Conservation (phyloP, 176 grass and related monocot species). For the Carex kokanica region DNA sequence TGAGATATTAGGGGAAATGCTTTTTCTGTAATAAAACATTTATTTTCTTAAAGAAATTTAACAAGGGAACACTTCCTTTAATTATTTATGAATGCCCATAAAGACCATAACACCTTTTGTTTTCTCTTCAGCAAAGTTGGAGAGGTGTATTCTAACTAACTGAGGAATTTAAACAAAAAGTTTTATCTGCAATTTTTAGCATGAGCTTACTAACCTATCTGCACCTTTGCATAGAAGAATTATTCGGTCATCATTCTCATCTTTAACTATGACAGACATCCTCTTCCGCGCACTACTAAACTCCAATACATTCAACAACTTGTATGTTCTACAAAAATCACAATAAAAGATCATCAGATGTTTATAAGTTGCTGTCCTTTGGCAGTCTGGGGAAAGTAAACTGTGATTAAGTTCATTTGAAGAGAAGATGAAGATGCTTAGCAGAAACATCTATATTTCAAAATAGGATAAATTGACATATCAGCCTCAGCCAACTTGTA, state of each 20-base stretch:
- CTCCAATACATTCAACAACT: conserved; percentile 86
- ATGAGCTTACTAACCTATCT: conserved; percentile 56
- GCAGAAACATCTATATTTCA: not conserved
- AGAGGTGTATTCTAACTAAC: not conserved
- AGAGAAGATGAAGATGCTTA: not conserved
- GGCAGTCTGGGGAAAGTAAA: not conserved
- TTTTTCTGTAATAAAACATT: conserved; percentile 12
- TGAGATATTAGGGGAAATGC: not conserved
- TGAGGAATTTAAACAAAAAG: not conserved
- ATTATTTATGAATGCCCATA: not conserved
- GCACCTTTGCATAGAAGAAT: conserved; percentile 88
- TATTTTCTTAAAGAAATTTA: conserved; percentile 5
- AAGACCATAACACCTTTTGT: not conserved
- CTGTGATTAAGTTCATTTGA: not conserved
- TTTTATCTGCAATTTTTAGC: conserved; percentile 18
- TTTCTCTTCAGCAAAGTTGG: not conserved
- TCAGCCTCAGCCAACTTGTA: not conserved
- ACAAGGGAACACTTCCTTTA: not conserved
- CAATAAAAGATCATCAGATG: conserved; percentile 18
- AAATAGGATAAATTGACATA: not conserved
- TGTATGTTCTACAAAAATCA: conserved; percentile 63
- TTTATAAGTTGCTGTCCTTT: not conserved
- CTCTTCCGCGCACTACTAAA: conserved; percentile 84
- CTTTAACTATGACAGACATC: conserved; percentile 95
- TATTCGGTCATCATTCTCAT: conserved; percentile 62